phyloP scores from a whole-genome alignment of 305 asterid species.

The Fraxinus latifolia region DNA sequence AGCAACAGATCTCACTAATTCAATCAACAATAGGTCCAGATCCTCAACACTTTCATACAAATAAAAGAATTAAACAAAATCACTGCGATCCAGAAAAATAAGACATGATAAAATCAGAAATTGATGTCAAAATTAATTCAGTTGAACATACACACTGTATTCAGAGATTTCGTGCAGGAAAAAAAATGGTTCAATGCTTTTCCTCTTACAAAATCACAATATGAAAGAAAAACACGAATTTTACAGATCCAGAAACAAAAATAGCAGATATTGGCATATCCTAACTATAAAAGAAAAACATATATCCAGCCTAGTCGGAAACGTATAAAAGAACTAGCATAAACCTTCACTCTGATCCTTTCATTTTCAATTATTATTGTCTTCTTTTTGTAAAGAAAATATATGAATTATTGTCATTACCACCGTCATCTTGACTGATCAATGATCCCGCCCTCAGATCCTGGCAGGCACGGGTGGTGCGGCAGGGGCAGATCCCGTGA shows the following conservation, averaged over 20 bases:
- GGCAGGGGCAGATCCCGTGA: conserved; percentile 46
- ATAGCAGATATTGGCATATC: neutral
- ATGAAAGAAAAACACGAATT: neutral
- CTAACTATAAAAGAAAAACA: neutral
- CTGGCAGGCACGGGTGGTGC: conserved; percentile 46
- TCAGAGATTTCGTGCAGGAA: neutral
- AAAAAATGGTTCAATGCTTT: neutral
- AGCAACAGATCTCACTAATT: neutral
- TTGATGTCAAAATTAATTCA: neutral
- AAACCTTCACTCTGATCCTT: neutral
- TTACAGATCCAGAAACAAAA: neutral
- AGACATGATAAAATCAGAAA: neutral
- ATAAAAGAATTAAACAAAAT: neutral
- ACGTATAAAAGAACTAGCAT: neutral
- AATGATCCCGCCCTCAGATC: conserved; percentile 36
- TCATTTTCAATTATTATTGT: neutral
- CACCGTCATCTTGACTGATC: conserved; percentile 6
- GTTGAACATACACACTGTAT: neutral
- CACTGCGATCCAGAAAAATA: neutral
- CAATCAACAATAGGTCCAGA: neutral
- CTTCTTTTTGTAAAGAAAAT: neutral
- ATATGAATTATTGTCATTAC: neutral
- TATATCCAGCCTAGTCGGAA: neutral
- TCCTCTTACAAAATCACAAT: neutral
- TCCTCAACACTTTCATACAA: neutral